phyloP scores from a whole-genome alignment of 768 basidiomycete species.

The Inosperma sp. region DNA sequence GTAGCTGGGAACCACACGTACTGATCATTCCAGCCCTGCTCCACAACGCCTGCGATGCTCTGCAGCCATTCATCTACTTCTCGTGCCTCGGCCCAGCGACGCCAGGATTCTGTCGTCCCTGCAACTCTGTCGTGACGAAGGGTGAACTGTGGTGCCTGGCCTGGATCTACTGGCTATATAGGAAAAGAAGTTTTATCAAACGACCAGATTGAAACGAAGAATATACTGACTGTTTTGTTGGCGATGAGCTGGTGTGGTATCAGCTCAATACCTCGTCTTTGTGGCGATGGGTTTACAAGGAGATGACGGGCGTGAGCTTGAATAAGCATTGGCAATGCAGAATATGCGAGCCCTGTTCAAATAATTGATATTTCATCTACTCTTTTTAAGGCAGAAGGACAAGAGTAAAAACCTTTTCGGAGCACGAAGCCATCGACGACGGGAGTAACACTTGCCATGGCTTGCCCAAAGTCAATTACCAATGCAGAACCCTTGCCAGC shows the following conservation, averaged over 20 bases:
- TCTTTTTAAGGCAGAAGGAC: background rate
- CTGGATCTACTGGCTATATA: conserved; percentile 68
- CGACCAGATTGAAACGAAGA: background rate
- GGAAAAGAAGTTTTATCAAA: conserved; percentile 8
- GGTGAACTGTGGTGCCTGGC: conserved; percentile 57
- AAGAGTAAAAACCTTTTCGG: conserved; percentile 63
- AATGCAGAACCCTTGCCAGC: conserved; percentile 97
- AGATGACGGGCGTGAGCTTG: conserved; percentile 72
- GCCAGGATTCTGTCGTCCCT: conserved; percentile 79
- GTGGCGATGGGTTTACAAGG: conserved; percentile 45
- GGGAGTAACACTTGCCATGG: conserved; percentile 87
- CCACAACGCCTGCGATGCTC: conserved; percentile 78
- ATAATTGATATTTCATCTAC: background rate
- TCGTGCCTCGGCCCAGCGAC: conserved; percentile 66
- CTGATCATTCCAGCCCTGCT: conserved; percentile 89
- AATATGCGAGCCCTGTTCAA: conserved; percentile 66
- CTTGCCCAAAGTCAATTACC: conserved; percentile 90
- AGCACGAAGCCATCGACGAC: conserved; percentile 98
- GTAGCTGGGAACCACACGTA: conserved; percentile 31
- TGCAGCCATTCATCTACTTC: conserved; percentile 96
- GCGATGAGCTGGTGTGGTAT: conserved; percentile 85
- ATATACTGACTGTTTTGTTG: conserved; percentile 56
- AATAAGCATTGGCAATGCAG: conserved; percentile 73
- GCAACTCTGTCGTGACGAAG: conserved; percentile 71
- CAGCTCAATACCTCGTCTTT: conserved; percentile 60